Base-by-base conservation (phyloP, 129 eudicot species). In the Helichrysum umbraculigerum region DNA sequence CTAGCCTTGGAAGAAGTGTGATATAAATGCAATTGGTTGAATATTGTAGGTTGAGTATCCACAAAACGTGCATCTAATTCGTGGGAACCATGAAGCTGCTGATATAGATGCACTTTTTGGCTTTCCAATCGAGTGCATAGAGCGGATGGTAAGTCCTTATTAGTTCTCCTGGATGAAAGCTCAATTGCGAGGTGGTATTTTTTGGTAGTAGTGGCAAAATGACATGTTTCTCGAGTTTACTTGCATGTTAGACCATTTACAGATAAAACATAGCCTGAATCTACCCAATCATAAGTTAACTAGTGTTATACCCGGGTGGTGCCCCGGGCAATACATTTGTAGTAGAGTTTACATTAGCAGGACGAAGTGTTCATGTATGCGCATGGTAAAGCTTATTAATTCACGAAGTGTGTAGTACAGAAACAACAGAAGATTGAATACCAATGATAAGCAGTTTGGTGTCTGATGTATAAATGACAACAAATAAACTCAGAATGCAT, bases 11-110 rank as follows among this genome's bases (percentile, higher is more conserved):
- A 8, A 14, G 73, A 61, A 74, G 12, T n/a, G 57, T 63, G 9
- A 37, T 66, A 73, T 39, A 65, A 67, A 44, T 68, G 29, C 70
- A 54, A 71, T 70, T 68, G 73, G 32, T 60, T 65, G 51, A 39
- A 76, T 28, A 25, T 42, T 72, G 70, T 76, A 95, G 99, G 94
- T 95, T 33, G 96, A 95, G 86, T 75, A 95, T 86, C 92, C 97
- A 3, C 85, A 84, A 39, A 92, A 89, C 79, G 82, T 95, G 77
- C 99, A 95, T 81, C 81, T 95, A 62, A 95, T 95, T 74, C 99
- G 97, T 37, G 97, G 99, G 50, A 95, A 95, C 79, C 99, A 95
- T 75, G 99, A 95, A 79, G 99, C 99, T 80, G 99, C 99, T 28
- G 99, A 95, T 83, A 95, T 95, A 52, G 91, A 95, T 82, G 99